phyloP scores from a whole-genome alignment of 2,329 filamentous ascomycete species.

The Macroventuria anomochaeta region DNA sequence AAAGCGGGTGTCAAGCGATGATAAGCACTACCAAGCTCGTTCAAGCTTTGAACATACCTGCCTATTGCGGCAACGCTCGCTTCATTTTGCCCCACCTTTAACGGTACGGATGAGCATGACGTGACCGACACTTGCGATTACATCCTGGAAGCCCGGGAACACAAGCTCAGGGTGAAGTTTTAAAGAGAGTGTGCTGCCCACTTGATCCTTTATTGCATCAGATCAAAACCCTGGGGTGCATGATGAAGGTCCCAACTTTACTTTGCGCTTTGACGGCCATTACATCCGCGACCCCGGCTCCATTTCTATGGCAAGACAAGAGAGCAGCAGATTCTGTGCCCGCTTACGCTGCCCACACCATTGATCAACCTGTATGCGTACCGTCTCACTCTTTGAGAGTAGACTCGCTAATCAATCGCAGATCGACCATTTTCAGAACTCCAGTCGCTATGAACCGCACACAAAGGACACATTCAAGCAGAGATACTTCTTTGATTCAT shows the following conservation, averaged over 20 bases:
- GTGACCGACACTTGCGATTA: constrained; percentile 3
- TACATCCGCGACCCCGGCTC: constrained; percentile 10
- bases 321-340: constrained; percentile 18
- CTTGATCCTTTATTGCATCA: not conserved
- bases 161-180: not conserved
- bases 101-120: constrained; percentile 15
- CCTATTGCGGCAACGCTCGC: constrained; percentile 17
- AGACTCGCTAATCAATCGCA: constrained; percentile 16
- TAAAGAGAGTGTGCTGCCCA: not conserved
- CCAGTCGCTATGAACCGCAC: constrained; percentile 50
- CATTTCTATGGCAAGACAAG: constrained; percentile 13
- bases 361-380: constrained; percentile 34
- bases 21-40: constrained; percentile 27
- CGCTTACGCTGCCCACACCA: constrained; percentile 32
- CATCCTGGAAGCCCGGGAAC: not conserved
- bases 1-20: constrained; percentile 16
- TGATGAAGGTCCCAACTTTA: constrained; percentile 18
- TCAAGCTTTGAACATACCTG: constrained; percentile 25
- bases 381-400: not conserved
- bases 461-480: constrained; percentile 60
- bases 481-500: constrained; percentile 61
- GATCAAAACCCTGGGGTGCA: not conserved
- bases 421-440: constrained; percentile 58
- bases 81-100: constrained; percentile 13
- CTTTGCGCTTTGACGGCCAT: constrained; percentile 14